These are phyloP conservation scores for Nothophoma quercina DNA, from an alignment of 2,329 filamentous ascomycete species.

Conservation along the genomic window DNA sequence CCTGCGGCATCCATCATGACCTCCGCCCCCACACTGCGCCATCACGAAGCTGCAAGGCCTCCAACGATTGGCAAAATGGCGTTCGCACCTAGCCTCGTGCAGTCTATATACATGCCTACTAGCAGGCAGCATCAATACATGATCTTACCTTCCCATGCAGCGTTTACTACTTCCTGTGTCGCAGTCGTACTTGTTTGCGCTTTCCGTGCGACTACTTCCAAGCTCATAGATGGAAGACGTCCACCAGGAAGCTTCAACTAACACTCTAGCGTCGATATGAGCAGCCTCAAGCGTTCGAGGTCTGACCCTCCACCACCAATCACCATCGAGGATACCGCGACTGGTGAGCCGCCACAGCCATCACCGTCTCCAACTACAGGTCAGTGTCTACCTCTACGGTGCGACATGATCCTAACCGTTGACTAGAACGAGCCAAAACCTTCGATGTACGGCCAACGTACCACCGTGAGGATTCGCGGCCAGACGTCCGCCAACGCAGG, in stretches of 20 bases:
- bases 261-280: slow-evolving; percentile 9
- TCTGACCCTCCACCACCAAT: slow-evolving; percentile 44
- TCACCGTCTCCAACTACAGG: slow-evolving; percentile 32
- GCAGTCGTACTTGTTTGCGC: slow-evolving; percentile 8
- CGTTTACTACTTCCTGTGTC: slow-evolving; percentile 4
- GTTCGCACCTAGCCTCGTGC: background rate
- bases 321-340: slow-evolving; percentile 45
- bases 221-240: background rate
- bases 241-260: background rate
- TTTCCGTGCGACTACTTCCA: background rate
- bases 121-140: slow-evolving; percentile 7
- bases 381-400: slow-evolving; percentile 7
- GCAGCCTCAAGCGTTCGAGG: slow-evolving; percentile 15
- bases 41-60: slow-evolving; percentile 12
- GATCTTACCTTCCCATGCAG: background rate
- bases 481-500: slow-evolving; percentile 22
- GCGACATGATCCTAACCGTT: background rate
- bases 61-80: slow-evolving; percentile 8
- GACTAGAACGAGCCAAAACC: slow-evolving; percentile 25
- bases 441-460: slow-evolving; percentile 23
- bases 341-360: slow-evolving; percentile 29
- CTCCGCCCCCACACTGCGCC: slow-evolving; percentile 14
- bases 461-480: slow-evolving; percentile 18
- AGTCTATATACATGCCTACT: background rate
- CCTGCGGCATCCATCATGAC: slow-evolving; percentile 8